phyloP scores from a whole-genome alignment of 2,329 filamentous ascomycete genomes.

The Malbranchea zuffiana region DNA sequence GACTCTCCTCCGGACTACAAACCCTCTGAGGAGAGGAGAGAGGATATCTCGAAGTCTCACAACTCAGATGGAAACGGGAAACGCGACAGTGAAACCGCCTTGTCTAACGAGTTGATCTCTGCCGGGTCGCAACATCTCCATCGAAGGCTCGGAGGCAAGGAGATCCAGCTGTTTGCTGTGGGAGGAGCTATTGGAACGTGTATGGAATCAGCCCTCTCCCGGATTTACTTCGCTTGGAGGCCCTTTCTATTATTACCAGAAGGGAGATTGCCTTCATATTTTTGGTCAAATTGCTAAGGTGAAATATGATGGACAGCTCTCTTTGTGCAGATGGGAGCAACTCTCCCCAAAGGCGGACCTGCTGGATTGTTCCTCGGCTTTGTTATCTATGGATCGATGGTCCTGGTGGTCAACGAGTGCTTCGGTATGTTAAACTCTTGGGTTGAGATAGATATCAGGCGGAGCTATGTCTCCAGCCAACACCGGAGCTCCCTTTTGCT shows the following conservation, averaged over 20 bases:
- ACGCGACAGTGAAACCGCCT: slow-evolving; percentile 1
- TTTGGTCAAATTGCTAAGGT: too few species aligned
- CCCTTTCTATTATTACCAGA: too few species aligned
- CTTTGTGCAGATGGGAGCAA: slow-evolving; percentile 23
- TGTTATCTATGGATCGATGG: slow-evolving; percentile 20
- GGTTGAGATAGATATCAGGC: too few species aligned
- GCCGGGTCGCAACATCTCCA: slow-evolving; percentile 22
- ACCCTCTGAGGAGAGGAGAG: not conserved
- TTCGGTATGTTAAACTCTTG: slow-evolving; percentile 13
- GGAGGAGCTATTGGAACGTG: slow-evolving; percentile 28
- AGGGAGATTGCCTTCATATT: too few species aligned
- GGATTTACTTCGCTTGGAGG: too few species aligned
- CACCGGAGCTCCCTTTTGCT: not conserved
- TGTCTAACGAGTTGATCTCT: slow-evolving; percentile 10
- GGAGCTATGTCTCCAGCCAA: not conserved
- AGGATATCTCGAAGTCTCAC: not conserved
- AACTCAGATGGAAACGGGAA: slow-evolving; percentile 6
- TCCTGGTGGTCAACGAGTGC: slow-evolving; percentile 25
- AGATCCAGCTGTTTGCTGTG: slow-evolving; percentile 27
- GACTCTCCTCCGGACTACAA: not conserved
- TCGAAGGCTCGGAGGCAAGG: slow-evolving; percentile 23
- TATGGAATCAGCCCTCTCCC: slow-evolving; percentile 12
- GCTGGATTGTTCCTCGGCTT: slow-evolving; percentile 27
- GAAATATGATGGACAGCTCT: slow-evolving; percentile 7
- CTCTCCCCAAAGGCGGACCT: slow-evolving; percentile 26